Evolutionary conservation across 2,329 filamentous ascomycete genomes (phyloP).

Genomic region (Achaetomium macrosporum): DNA sequence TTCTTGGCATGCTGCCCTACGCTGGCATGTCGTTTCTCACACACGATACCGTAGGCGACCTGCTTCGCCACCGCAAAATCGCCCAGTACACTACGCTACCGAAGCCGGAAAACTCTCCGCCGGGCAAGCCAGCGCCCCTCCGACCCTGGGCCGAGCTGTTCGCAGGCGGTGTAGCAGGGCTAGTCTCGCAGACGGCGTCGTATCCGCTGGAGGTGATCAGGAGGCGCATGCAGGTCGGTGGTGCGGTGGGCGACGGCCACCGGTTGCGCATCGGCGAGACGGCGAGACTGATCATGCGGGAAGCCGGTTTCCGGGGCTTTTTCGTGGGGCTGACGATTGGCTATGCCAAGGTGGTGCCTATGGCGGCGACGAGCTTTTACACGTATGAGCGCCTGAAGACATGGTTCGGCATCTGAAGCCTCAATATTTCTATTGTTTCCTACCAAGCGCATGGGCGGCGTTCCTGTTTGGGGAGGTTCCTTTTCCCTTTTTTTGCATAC

Average conservation of each 20-base stretch:
- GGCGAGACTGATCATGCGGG: conserved; percentile 63
- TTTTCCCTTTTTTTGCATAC: background rate
- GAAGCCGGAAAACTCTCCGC: conserved; percentile 45
- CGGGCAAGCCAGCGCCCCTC: conserved; percentile 63
- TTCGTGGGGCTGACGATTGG: conserved; percentile 92
- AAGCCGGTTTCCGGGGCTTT: conserved; percentile 75
- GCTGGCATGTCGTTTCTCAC: conserved; percentile 93
- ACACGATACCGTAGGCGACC: conserved; percentile 82
- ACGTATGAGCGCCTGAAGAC: conserved; percentile 61
- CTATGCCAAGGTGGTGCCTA: conserved; percentile 88
- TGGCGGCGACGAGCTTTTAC: conserved; percentile 68
- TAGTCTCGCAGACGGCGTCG: conserved; percentile 84
- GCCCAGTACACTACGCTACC: conserved; percentile 71
- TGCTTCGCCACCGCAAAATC: conserved; percentile 64
- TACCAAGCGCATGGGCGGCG: conserved; percentile 15
- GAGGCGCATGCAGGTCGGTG: conserved; percentile 91
- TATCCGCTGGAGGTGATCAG: conserved; percentile 93
- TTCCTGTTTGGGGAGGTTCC: conserved; percentile 1
- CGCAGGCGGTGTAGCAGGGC: conserved; percentile 77
- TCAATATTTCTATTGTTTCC: conserved; percentile 1
- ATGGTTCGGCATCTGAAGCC: conserved; percentile 56
- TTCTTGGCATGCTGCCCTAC: conserved; percentile 94
- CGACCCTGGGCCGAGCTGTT: conserved; percentile 81
- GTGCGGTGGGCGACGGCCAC: conserved; percentile 85
- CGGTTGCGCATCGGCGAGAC: conserved; percentile 75